phyloP scores from a whole-genome alignment of 1,284 basidiomycete genomes.

The Agaricales sp. region DNA sequence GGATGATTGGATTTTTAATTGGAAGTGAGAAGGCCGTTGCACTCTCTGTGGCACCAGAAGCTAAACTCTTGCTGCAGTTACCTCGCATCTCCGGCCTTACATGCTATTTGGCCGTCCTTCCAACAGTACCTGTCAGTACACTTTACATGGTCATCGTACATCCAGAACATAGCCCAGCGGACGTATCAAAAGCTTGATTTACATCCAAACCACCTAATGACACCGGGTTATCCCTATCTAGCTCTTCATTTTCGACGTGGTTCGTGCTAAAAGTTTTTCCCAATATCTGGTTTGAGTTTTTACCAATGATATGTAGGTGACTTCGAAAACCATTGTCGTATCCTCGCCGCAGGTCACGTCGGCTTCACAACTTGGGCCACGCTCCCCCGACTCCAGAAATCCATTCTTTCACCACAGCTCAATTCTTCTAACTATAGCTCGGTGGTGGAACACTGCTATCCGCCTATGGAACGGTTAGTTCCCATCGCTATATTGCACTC shows the following conservation, averaged over 20 bases:
- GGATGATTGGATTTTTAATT: slow-evolving; percentile 30
- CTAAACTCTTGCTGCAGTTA: slow-evolving; percentile 16
- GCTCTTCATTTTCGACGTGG: slow-evolving; percentile 33
- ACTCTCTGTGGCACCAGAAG: not conserved
- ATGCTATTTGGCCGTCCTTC: slow-evolving; percentile 29
- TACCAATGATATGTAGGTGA: slow-evolving; percentile 19
- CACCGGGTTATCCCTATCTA: slow-evolving; percentile 25
- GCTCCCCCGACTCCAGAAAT: slow-evolving; percentile 22
- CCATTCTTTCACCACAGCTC: slow-evolving; percentile 23
- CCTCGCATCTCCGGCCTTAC: slow-evolving; percentile 26
- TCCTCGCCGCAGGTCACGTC: slow-evolving; percentile 19
- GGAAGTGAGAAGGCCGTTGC: slow-evolving; percentile 22
- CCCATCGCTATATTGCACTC: slow-evolving; percentile 23
- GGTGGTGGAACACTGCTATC: slow-evolving; percentile 30
- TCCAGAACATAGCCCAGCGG: slow-evolving; percentile 22
- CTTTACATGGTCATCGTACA: slow-evolving; percentile 28
- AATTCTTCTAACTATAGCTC: slow-evolving; percentile 23
- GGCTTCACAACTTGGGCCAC: slow-evolving; percentile 37
- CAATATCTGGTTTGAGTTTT: not conserved
- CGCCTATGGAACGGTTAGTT: slow-evolving; percentile 9
- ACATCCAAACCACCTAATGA: slow-evolving; percentile 13
- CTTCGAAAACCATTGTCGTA: slow-evolving; percentile 28
- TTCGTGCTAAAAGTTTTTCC: slow-evolving; percentile 7
- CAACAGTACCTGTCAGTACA: slow-evolving; percentile 24
- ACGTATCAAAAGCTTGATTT: slow-evolving; percentile 21